phyloP scores from a whole-genome alignment of 805 yeast species.

The Kuraishia cidri region DNA sequence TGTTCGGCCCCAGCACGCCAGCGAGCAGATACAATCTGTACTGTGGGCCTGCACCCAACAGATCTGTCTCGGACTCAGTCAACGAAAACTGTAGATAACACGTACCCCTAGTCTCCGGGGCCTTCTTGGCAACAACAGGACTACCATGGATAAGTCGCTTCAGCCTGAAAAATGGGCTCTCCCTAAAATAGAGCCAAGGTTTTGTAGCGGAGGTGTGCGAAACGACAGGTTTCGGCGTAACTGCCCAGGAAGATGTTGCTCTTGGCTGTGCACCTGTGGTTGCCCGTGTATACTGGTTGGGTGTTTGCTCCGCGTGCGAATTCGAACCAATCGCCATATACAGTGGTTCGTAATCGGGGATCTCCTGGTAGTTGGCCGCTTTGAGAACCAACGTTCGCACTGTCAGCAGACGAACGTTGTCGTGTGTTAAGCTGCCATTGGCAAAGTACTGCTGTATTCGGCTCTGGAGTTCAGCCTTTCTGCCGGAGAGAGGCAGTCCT shows the following conservation, averaged over 20 bases:
- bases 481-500: slow-evolving; percentile 42
- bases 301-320: slow-evolving; percentile 13
- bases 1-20: slow-evolving; percentile 25
- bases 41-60: slow-evolving; percentile 19
- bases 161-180: slow-evolving; percentile 47
- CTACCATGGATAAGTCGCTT: slow-evolving; percentile 35
- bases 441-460: slow-evolving; percentile 38
- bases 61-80: slow-evolving; percentile 26
- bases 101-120: slow-evolving; percentile 36
- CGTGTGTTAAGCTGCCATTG: slow-evolving; percentile 27
- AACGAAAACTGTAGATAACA: slow-evolving; percentile 32
- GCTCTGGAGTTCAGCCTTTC: slow-evolving; percentile 52
- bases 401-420: slow-evolving; percentile 32
- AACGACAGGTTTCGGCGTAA: neutral
- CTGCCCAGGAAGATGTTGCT: neutral
- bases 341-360: slow-evolving; percentile 27
- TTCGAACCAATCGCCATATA: slow-evolving; percentile 8
- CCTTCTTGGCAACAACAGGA: slow-evolving; percentile 33
- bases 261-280: neutral
- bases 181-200: slow-evolving; percentile 39
- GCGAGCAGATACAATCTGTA: slow-evolving; percentile 43
- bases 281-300: slow-evolving; percentile 10
- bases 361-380: slow-evolving; percentile 21
- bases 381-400: slow-evolving; percentile 32
- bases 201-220: neutral